Percentiles rank a stretch among this genome's conserved stretches.
Evolutionary conservation across 2,329 filamentous ascomycete genomes (phyloP).

Genomic region (Fusarium sp.): DNA sequence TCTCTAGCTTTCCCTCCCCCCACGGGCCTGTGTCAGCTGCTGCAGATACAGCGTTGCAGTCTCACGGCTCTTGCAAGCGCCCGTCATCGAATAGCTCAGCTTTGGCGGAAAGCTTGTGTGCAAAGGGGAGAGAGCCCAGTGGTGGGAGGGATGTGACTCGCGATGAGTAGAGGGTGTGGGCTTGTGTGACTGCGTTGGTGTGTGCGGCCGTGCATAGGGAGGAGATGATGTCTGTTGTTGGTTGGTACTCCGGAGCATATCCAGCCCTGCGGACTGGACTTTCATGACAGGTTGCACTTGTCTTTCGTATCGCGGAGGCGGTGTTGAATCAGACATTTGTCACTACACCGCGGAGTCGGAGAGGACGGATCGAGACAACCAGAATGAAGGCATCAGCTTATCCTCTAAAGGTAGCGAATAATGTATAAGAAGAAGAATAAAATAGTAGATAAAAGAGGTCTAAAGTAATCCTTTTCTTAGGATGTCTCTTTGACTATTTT

Average conservation of each 20-base stretch:
- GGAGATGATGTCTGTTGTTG: not conserved
- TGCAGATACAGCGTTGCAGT: slow-evolving; percentile 20
- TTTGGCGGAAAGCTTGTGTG: slow-evolving; percentile 3
- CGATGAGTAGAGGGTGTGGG: not conserved
- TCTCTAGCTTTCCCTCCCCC: slow-evolving; percentile 3
- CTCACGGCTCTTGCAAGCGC: slow-evolving; percentile 8
- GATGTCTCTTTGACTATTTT: not conserved
- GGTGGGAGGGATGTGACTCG: not conserved
- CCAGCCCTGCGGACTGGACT: slow-evolving; percentile 4
- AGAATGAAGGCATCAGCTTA: not conserved
- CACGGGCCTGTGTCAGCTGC: slow-evolving; percentile 26
- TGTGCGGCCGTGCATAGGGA: not conserved
- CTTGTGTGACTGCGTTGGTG: not conserved
- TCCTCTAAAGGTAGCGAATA: not conserved
- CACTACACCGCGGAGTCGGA: slow-evolving; percentile 3
- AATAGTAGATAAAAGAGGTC: not conserved
- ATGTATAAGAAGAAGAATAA: not conserved
- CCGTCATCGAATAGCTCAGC: slow-evolving; percentile 2
- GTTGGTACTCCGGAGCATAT: slow-evolving; percentile 1
- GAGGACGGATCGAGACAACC: not conserved
- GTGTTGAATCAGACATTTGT: slow-evolving; percentile 5
- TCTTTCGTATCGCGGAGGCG: not conserved
- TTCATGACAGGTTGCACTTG: not conserved
- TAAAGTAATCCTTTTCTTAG: not conserved
- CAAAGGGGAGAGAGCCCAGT: not conserved